phyloP scores from a whole-genome alignment of 2,329 filamentous ascomycete species.

The Exserohilum rostratum region DNA sequence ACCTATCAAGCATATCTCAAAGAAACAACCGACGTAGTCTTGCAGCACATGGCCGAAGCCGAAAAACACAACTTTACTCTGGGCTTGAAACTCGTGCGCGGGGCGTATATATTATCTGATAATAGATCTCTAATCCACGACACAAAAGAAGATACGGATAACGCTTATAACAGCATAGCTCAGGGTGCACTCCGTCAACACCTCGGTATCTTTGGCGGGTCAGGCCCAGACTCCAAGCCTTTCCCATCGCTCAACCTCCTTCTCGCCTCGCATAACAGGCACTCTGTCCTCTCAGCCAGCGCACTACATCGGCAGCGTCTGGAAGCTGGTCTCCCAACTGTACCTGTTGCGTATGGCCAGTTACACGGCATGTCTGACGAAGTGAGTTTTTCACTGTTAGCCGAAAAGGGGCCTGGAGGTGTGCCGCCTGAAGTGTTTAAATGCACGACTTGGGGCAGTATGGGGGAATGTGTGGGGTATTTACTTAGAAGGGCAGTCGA shows the following conservation, averaged over 20 bases:
- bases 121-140: slow-evolving; percentile 58
- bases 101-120: slow-evolving; percentile 62
- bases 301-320: slow-evolving; percentile 52
- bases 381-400: slow-evolving; percentile 64
- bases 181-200: slow-evolving; percentile 53
- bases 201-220: slow-evolving; percentile 28
- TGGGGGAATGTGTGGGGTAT: slow-evolving; percentile 80
- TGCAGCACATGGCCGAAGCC: slow-evolving; percentile 55
- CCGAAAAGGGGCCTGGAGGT: slow-evolving; percentile 25
- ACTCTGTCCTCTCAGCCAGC: slow-evolving; percentile 66
- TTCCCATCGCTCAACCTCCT: slow-evolving; percentile 64
- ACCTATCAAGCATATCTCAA: slow-evolving; percentile 66
- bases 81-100: slow-evolving; percentile 63
- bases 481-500: slow-evolving; percentile 63
- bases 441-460: slow-evolving; percentile 62
- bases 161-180: slow-evolving; percentile 72
- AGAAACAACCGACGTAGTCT: slow-evolving; percentile 51
- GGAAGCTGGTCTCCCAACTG: slow-evolving; percentile 50
- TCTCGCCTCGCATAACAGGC: slow-evolving; percentile 81
- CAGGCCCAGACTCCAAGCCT: slow-evolving; percentile 17
- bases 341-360: slow-evolving; percentile 72
- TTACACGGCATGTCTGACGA: slow-evolving; percentile 97
- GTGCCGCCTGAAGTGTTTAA: slow-evolving; percentile 60
- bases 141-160: slow-evolving; percentile 61
- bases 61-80: slow-evolving; percentile 58